A percentile compares a stretch with the other conserved stretches of the same genome.
These are phyloP conservation scores for Mucor ambiguus DNA, from an alignment of 371 early-diverging fungal genomes.

Conservation along the genomic window DNA sequence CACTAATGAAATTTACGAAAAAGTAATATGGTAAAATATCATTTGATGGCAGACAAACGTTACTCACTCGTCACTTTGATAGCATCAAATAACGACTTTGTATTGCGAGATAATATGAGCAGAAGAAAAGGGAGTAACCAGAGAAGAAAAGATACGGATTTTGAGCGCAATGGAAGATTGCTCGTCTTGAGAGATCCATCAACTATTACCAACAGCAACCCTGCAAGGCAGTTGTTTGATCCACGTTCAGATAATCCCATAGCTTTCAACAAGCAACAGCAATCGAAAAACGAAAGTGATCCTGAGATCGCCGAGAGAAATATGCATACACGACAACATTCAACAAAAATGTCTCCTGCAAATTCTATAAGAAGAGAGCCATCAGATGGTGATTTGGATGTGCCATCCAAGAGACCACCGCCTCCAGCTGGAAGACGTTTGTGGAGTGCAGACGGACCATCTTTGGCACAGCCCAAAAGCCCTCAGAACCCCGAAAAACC, in stretches of 20 bases:
- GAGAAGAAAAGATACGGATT: slow-evolving; percentile 24
- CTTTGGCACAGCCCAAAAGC: neutral
- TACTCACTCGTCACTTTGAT: neutral
- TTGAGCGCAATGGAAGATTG: slow-evolving; percentile 17
- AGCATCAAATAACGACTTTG: slow-evolving; percentile 16
- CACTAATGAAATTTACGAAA: slow-evolving; percentile 10
- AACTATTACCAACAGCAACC: neutral
- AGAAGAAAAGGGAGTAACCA: slow-evolving; percentile 22
- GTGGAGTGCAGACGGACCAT: slow-evolving; percentile 14
- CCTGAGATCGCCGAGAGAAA: neutral
- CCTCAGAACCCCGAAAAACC: slow-evolving; percentile 11
- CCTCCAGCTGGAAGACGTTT: slow-evolving; percentile 6
- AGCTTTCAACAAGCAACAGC: slow-evolving; percentile 31
- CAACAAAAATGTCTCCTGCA: neutral
- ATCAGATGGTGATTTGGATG: neutral
- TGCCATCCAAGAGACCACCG: neutral
- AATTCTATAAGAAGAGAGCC: neutral
- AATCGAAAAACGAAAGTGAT: neutral
- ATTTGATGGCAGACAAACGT: neutral
- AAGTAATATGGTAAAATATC: slow-evolving; percentile 2
- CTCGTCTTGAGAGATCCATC: slow-evolving; percentile 8
- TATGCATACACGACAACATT: neutral
- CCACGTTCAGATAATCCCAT: slow-evolving; percentile 46
- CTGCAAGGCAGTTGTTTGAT: slow-evolving; percentile 35
- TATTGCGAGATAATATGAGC: slow-evolving; percentile 22